A percentile compares a stretch with the other conserved stretches of the same genome.
Conservation (phyloP, 257 asterid genomes). For the Leonotis leonurus region DNA sequence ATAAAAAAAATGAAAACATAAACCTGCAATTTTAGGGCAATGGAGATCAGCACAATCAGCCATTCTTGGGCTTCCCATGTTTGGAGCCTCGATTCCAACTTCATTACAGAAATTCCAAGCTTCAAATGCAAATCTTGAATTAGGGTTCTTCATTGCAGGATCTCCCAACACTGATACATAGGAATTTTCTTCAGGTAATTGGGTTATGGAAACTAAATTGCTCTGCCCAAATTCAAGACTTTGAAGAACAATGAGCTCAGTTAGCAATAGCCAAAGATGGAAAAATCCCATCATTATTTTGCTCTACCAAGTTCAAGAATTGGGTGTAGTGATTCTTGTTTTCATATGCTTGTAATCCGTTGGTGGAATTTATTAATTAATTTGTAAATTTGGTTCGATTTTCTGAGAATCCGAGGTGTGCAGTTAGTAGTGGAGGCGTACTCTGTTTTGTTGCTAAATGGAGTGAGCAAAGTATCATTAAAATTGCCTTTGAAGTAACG, state of each 20-base stretch:
- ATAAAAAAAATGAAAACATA: neutral
- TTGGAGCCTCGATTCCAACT: slow-evolving; percentile 71
- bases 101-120: slow-evolving; percentile 95
- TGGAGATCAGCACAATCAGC: slow-evolving; percentile 76
- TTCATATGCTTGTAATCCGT: neutral
- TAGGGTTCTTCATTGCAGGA: slow-evolving; percentile 81
- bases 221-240: slow-evolving; percentile 13
- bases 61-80: slow-evolving; percentile 80
- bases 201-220: slow-evolving; percentile 13
- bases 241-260: neutral
- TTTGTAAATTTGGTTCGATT: neutral
- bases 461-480: neutral
- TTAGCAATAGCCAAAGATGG: neutral
- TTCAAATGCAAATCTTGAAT: slow-evolving; percentile 73
- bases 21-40: slow-evolving; percentile 43
- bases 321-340: neutral
- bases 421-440: neutral
- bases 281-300: slow-evolving; percentile 19
- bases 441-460: neutral
- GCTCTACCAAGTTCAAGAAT: neutral
- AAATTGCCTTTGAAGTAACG: slow-evolving; percentile 19
- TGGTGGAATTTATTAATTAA: neutral
- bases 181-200: slow-evolving; percentile 14
- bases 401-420: slow-evolving; percentile 14
- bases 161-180: slow-evolving; percentile 64